Evolutionary conservation across 305 asterid genomes (phyloP), one percentile per base, ranked within the genome.

Genomic region (Salvia sclarea): DNA sequence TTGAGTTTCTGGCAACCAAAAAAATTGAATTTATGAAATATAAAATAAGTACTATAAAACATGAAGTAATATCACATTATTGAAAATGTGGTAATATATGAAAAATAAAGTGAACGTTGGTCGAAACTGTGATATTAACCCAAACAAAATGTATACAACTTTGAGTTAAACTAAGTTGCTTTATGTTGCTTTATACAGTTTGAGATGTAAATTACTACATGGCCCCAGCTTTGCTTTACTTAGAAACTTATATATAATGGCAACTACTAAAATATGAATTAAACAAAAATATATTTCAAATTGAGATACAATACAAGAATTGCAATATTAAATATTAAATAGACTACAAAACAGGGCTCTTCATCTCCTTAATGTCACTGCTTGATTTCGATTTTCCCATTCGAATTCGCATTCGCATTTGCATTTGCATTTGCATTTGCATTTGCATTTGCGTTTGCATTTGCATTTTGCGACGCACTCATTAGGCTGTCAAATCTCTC

Each of bases 401-500:
- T 69, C 31, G 64, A 79, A 65, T 28, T n/a, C n/a, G n/a, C n/a
- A n/a, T n/a, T n/a, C n/a, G n/a, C n/a, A n/a, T n/a, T 57, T 30
- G 72, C 68, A 33, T 37, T 59, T 75, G 80, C 68, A 64, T 69
- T 75, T 64, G n/a, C n/a, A n/a, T n/a, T 57, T 30, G 72, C 68
- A 33, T 37, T 59, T 75, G 80, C 68, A 64, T 69, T 75, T 64
- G n/a, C n/a, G n/a, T n/a, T 57, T 30, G 72, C 68, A 33, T 37
- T 59, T 75, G 80, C 68, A 64, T 69, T 75, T 64, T 78, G 83
- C 6, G 59, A 65, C 9, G 83, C 71, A 13, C 58, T 76, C 87
- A 84, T 79, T 71, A 84, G 70, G 16, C 79, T 52, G 8, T 90
- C 97, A 21, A 88, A 88, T 48, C 84, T 90, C 44, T 90, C 95